These are phyloP conservation scores for Clavispora fructus DNA, from an alignment of 805 yeast species.

Conservation along the genomic window DNA sequence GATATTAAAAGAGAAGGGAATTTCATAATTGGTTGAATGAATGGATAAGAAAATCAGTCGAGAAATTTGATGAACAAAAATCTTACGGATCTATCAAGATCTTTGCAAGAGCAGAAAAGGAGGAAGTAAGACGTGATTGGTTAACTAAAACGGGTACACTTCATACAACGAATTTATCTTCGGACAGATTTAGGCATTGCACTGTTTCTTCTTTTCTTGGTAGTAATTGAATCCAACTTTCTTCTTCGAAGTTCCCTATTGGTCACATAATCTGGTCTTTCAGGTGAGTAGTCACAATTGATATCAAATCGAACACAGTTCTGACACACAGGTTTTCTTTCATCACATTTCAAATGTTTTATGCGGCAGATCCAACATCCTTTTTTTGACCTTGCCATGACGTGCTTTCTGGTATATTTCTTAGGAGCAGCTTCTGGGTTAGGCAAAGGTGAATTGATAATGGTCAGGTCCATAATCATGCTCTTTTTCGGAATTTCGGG, in stretches of 20 bases:
- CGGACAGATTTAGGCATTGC: neutral
- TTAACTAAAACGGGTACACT: neutral
- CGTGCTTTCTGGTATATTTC: conserved; percentile 34
- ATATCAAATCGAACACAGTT: conserved; percentile 37
- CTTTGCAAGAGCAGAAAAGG: neutral
- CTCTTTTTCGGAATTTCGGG: neutral
- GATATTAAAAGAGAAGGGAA: neutral
- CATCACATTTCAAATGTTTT: conserved; percentile 42
- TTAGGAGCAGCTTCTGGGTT: conserved; percentile 15
- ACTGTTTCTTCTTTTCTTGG: conserved; percentile 8
- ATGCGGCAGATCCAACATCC: conserved; percentile 46
- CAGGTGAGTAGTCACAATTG: conserved; percentile 35
- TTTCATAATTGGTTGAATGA: neutral
- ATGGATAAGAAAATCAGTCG: neutral
- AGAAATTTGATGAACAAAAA: neutral
- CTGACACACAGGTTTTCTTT: conserved; percentile 31
- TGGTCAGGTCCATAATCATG: neutral
- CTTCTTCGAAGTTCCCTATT: conserved; percentile 29
- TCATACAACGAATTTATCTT: neutral
- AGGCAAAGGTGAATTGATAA: neutral
- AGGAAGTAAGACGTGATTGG: neutral
- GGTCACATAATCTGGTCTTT: conserved; percentile 35
- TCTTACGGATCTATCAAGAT: neutral
- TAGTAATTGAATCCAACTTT: conserved; percentile 26
- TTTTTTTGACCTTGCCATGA: conserved; percentile 36